Evolutionary conservation across 2,329 filamentous ascomycete species (phyloP).

Genomic region (Aspergillus transmontanensis): DNA sequence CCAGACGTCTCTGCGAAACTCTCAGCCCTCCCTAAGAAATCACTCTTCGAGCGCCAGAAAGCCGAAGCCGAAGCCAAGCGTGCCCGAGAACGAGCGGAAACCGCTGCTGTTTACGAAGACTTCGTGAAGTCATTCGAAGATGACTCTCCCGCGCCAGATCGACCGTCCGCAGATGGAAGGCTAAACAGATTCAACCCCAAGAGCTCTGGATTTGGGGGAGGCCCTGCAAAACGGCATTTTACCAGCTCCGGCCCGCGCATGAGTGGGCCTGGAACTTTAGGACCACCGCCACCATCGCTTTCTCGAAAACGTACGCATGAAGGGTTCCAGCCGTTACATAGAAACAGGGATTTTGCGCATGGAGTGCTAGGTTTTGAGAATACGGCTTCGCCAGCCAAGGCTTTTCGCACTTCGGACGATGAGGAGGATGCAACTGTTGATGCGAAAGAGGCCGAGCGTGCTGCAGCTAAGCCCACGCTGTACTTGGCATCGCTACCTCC

Average conservation of each 20-base stretch:
- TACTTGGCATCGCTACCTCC: slow-evolving; percentile 58
- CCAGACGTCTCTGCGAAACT: slow-evolving; percentile 77
- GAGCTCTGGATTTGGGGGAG: slow-evolving; percentile 38
- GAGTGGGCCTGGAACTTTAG: slow-evolving; percentile 54
- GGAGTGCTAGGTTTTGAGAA: slow-evolving; percentile 47
- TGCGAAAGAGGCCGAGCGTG: slow-evolving; percentile 48
- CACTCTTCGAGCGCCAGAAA: slow-evolving; percentile 83
- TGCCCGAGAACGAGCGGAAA: slow-evolving; percentile 80
- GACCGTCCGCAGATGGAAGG: slow-evolving; percentile 26
- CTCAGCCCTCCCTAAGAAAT: slow-evolving; percentile 78
- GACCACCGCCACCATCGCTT: slow-evolving; percentile 44
- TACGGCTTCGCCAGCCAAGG: slow-evolving; percentile 31
- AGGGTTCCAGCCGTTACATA: slow-evolving; percentile 37
- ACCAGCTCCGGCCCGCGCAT: slow-evolving; percentile 46
- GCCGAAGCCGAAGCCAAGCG: slow-evolving; percentile 89
- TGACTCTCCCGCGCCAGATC: slow-evolving; percentile 32
- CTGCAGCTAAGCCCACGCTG: slow-evolving; percentile 57
- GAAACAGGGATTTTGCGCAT: slow-evolving; percentile 43
- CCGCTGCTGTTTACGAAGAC: slow-evolving; percentile 80
- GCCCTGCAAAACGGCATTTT: slow-evolving; percentile 65
- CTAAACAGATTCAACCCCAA: slow-evolving; percentile 33
- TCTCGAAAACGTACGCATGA: slow-evolving; percentile 50
- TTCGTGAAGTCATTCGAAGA: slow-evolving; percentile 73
- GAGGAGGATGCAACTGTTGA: slow-evolving; percentile 47
- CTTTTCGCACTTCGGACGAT: slow-evolving; percentile 47